A percentile compares a stretch with the other conserved stretches of the same genome.
Evolutionary conservation across 225 moss, liverwort and hornwort species (phyloP).

Genomic region (Thuidium tamariscinum): DNA sequence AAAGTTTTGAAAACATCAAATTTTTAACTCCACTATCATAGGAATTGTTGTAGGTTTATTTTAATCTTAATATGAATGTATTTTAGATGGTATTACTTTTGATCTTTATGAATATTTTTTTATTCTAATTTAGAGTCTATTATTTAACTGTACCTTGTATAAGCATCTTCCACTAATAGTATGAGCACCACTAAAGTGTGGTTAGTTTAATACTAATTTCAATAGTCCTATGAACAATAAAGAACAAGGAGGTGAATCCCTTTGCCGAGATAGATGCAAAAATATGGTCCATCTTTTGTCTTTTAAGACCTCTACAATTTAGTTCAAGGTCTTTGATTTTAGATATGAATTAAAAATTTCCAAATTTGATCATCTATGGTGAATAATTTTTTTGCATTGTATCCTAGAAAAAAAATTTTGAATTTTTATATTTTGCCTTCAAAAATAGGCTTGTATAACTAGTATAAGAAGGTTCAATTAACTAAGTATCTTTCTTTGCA

Average conservation of each 20-base stretch:
- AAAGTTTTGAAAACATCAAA: too few species aligned
- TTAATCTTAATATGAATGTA: too few species aligned
- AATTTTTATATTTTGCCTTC: neutral
- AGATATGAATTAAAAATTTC: neutral
- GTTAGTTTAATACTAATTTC: neutral
- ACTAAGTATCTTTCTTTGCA: neutral
- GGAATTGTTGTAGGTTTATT: neutral
- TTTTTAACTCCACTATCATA: too few species aligned
- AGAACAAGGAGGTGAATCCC: accelerated
- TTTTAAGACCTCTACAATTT: neutral
- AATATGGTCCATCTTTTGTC: too few species aligned
- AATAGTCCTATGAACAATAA: neutral
- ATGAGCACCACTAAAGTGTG: too few species aligned
- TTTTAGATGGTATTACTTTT: neutral
- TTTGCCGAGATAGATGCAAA: neutral
- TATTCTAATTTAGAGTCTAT: neutral
- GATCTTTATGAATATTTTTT: too few species aligned
- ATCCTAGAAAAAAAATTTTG: accelerated
- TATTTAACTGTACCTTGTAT: too few species aligned
- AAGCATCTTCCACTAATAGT: too few species aligned
- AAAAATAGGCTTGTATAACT: neutral
- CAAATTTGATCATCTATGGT: too few species aligned
- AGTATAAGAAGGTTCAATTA: neutral
- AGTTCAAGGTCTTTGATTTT: neutral
- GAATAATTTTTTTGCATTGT: neutral